Percentiles rank a stretch among this genome's conserved stretches.
phyloP scores from a whole-genome alignment of 768 basidiomycete genomes.

The Gelatoporia subvermispora region DNA sequence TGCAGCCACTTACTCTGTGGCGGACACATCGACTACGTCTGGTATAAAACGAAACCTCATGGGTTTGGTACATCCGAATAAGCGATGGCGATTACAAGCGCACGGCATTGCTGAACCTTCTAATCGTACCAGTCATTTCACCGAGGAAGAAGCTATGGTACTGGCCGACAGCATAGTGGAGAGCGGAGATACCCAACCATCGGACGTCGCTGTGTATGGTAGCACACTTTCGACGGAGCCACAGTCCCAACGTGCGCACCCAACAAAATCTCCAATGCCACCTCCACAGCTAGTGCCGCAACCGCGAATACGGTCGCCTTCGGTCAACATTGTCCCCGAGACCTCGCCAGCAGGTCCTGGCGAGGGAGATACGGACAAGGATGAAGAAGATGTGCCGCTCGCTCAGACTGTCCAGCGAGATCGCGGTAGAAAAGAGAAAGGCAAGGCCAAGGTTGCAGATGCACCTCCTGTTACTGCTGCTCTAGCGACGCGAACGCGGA shows the following conservation, averaged over 20 bases:
- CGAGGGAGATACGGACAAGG: slow-evolving; percentile 25
- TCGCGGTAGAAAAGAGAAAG: slow-evolving; percentile 18
- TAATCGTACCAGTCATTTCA: not conserved
- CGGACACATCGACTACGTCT: slow-evolving; percentile 13
- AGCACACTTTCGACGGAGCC: slow-evolving; percentile 2
- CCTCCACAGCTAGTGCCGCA: not conserved
- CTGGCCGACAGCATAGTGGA: not conserved
- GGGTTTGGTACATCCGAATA: slow-evolving; percentile 29
- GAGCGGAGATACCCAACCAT: slow-evolving; percentile 19
- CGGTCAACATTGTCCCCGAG: not conserved
- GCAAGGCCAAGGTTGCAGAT: slow-evolving; percentile 6
- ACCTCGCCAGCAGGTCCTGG: slow-evolving; percentile 10
- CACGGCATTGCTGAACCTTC: slow-evolving; percentile 3
- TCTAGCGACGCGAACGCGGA: too few species aligned
- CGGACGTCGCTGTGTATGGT: slow-evolving; percentile 8
- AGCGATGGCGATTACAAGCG: slow-evolving; percentile 16
- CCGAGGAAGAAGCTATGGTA: not conserved
- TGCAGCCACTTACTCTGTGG: not conserved
- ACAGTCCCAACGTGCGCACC: not conserved
- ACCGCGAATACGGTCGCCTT: not conserved
- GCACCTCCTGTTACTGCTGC: too few species aligned
- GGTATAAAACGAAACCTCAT: slow-evolving; percentile 25
- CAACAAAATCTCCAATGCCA: slow-evolving; percentile 1
- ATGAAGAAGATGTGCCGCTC: slow-evolving; percentile 45
- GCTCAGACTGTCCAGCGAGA: slow-evolving; percentile 22